Evolutionary conservation across 169 alveolate species (phyloP), one percentile per base, ranked within the genome.

Genomic region (Plasmodium falciparum): DNA sequence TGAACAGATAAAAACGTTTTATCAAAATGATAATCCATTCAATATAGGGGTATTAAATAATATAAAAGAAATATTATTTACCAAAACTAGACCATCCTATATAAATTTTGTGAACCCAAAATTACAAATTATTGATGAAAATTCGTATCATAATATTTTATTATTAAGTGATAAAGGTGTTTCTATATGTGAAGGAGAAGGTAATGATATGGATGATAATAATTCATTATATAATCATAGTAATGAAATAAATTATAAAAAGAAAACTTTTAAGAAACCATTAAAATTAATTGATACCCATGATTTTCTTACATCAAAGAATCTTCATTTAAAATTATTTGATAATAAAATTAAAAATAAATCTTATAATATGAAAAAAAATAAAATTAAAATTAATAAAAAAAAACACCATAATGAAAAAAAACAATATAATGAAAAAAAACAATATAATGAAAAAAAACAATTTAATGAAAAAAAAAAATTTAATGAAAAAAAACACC

Each of bases 1-100:
- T 49, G 97, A 94, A 56, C 96, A 95, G 71, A 74, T 93, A 22
- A 95, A 95, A 71, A 85, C 95, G 4, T 74, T 90, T 13, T 95
- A 88, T 50, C 92, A 78, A 52, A 89, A 90, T 45, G 93, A 92
- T 72, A 94, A 94, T 70, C 96, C 96, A 9, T 92, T 94, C 92
- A 88, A 94, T 88, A 78, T 93, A 13, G 96, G 96, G 0, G 52
- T 93, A 17, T 11, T 92, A 39, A 45, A 66, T 39, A 94, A 94
- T 74, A 47, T 94, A n/a, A 75, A 56, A 88, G 96, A 94, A 62
- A 61, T 89, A 17, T 66, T 92, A 11, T 91, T 94, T 67, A 76
- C 74, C 5, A 91, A 73, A 29, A 58, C 86, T 39, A 90, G 86
- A 59, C 86, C 88, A 52, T 66, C 88, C 0, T 66, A 62, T 54